These are phyloP conservation scores for Pyrus communis DNA, from an alignment of 306 rosid genomes.

Conservation along the genomic window DNA sequence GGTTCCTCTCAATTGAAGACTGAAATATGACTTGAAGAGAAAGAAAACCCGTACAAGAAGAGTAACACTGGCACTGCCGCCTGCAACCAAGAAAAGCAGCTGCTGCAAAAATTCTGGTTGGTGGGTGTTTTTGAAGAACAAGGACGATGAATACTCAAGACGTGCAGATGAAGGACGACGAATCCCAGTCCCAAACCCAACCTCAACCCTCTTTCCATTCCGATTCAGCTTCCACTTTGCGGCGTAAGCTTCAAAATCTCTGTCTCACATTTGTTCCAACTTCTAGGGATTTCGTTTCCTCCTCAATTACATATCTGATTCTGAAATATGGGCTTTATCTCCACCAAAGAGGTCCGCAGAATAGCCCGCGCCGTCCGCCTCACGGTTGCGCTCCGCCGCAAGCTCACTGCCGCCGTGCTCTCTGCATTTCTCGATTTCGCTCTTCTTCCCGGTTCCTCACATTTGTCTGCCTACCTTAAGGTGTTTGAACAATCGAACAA, in stretches of 20 bases:
- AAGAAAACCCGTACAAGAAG: not conserved
- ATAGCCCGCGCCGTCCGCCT: slow-evolving; percentile 39
- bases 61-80: too few species aligned
- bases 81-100: not conserved
- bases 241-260: not conserved
- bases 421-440: too few species aligned
- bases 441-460: too few species aligned
- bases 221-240: not conserved
- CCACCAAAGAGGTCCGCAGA: slow-evolving; percentile 34
- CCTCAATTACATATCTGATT: not conserved
- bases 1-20: not conserved
- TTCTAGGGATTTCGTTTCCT: not conserved
- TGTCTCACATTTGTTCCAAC: not conserved
- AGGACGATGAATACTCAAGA: not conserved
- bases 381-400: slow-evolving; percentile 36
- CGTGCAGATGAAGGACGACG: not conserved
- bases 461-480: too few species aligned
- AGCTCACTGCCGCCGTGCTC: too few species aligned
- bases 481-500: too few species aligned
- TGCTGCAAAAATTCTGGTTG: not conserved
- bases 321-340: not conserved
- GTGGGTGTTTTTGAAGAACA: not conserved
- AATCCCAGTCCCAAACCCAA: not conserved
- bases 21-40: not conserved
- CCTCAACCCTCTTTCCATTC: not conserved